Base-by-base conservation (phyloP, 2,329 filamentous ascomycete species). In the Lasiodiplodia hormozganensis region DNA sequence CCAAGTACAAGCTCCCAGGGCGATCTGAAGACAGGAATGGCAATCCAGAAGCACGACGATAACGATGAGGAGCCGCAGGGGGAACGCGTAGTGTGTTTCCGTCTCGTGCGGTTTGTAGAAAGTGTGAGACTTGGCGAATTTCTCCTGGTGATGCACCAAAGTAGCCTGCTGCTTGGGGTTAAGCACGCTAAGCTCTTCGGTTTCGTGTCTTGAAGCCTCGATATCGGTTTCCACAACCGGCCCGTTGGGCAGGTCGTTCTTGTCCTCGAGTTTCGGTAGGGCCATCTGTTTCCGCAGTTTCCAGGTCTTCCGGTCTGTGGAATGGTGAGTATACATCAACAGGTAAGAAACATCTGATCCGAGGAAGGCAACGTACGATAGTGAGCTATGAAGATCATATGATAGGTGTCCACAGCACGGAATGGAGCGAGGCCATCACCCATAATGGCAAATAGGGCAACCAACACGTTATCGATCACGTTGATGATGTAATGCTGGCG, bases 91-190 rank as follows among this genome's bases (percentile, higher is more conserved):
- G 76, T 95, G 92, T 0, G 92, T 94, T 23, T 86, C 82, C 0
- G 92, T 94, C 78, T 94, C 92, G 77, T 94, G 90, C 0, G 92
- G 92, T 74, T 93, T 93, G 83, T 94, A 95, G 78, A 94, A 95
- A 8, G 90, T 93, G 77, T 95, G 92, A 0, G 90, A 92, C 71
- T 90, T 92, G 73, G 90, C 85, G 73, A 94, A 90, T 74, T 93
- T 93, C 72, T 84, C 85, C 74, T 93, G 90, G 74, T 94, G 92
- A 75, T 94, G 89, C 47, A 88, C 83, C 12, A 94, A 84, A 47
- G 84, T 86, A 70, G 84, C 84, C 74, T 93, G 89, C 76, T 94
- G 90, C 67, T 85, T 74, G 7, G 73, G 74, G 1, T 82, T 87
- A 2, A 94, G 82, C 2, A 92, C 89, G 40, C 67, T 68, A 4